A percentile compares a stretch with the other conserved stretches of the same genome.
These are phyloP conservation scores for Botrytis galanthina DNA, from an alignment of 2,329 filamentous ascomycete genomes.

Conservation along the genomic window DNA sequence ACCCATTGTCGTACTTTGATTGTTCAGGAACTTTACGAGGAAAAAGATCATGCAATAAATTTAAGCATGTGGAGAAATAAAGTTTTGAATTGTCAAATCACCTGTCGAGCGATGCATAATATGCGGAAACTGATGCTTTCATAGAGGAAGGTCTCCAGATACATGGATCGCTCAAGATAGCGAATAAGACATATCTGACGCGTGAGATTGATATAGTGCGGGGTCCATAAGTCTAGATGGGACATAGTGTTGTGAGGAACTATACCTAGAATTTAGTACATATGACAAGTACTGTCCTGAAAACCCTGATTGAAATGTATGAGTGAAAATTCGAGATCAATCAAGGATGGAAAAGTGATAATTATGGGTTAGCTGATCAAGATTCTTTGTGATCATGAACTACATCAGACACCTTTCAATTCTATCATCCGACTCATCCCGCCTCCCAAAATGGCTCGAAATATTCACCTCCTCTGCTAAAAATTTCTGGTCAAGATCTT, in stretches of 20 bases:
- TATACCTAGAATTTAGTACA: background rate
- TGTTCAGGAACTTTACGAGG: fast-evolving
- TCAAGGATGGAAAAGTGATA: too few species aligned
- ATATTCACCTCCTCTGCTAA: too few species aligned
- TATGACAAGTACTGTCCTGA: too few species aligned
- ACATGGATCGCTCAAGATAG: background rate
- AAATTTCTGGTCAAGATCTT: too few species aligned
- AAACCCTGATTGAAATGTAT: too few species aligned
- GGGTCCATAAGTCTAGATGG: background rate
- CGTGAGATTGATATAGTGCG: background rate
- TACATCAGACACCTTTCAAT: too few species aligned
- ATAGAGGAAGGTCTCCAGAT: background rate
- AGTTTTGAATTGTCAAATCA: background rate
- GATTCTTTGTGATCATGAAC: too few species aligned
- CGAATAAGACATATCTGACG: background rate
- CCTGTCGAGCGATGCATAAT: background rate
- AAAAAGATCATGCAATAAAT: background rate
- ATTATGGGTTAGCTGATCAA: too few species aligned
- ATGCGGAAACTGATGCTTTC: background rate
- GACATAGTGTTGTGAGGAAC: background rate
- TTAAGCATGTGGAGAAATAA: background rate
- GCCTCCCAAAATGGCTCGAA: too few species aligned
- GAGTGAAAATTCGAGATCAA: too few species aligned
- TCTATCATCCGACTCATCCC: too few species aligned
- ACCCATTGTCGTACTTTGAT: background rate